These are phyloP conservation scores for Apophysomyces trapeziformis DNA, from an alignment of 371 early-diverging fungal species.

Conservation along the genomic window DNA sequence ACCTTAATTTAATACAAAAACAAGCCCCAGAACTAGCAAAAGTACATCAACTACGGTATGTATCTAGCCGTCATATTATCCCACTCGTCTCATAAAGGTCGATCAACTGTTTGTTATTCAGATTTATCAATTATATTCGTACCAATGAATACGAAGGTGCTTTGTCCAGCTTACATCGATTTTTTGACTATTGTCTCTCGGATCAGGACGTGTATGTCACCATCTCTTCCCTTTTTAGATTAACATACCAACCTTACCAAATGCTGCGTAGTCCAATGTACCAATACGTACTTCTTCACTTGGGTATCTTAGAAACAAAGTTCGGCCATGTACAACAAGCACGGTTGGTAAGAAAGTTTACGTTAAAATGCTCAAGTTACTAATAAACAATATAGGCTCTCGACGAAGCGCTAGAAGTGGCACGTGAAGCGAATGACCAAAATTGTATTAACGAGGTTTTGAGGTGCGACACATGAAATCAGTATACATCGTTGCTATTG, in stretches of 20 bases:
- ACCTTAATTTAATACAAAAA: conserved; percentile 31
- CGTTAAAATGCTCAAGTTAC: background rate
- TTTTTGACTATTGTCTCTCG: conserved; percentile 34
- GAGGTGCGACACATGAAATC: conserved; percentile 21
- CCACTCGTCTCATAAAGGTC: background rate
- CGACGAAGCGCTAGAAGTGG: conserved; percentile 41
- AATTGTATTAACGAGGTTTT: conserved; percentile 41
- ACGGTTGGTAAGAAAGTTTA: conserved; percentile 24
- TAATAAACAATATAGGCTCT: conserved; percentile 26
- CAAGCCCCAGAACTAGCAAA: conserved; percentile 29
- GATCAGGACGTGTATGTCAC: conserved; percentile 37
- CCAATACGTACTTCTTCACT: conserved; percentile 41
- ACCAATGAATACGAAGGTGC: conserved; percentile 46
- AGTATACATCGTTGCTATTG: too few relatives aligned
- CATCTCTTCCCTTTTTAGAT: background rate
- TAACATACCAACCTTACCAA: background rate
- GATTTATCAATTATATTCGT: conserved; percentile 42
- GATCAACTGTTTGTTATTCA: background rate
- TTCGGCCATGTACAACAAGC: conserved; percentile 43
- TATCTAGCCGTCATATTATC: background rate
- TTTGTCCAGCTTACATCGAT: conserved; percentile 30
- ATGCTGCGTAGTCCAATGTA: conserved; percentile 29
- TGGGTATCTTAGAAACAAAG: conserved; percentile 45
- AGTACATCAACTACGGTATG: conserved; percentile 38
- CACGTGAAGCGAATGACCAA: conserved; percentile 38